Evolutionary conservation across 371 early-diverging fungal genomes (phyloP).

Genomic region (Sporodiniella umbellata): DNA sequence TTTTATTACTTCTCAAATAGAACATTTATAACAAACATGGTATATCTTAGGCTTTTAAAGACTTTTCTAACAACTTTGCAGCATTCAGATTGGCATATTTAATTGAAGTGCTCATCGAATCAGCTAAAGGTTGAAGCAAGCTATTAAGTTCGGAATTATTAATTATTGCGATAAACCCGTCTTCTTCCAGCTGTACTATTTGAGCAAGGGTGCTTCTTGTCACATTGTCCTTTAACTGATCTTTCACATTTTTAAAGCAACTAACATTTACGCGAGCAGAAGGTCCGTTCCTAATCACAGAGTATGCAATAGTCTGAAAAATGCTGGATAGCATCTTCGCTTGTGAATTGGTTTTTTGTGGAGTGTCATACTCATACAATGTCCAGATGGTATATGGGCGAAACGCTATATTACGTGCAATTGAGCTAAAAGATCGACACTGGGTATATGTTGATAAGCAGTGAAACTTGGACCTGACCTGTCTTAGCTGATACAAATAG

Average conservation of each 20-base stretch:
- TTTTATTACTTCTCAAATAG: background rate
- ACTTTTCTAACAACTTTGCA: slow-evolving; percentile 10
- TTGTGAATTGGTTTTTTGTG: slow-evolving; percentile 9
- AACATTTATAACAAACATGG: background rate
- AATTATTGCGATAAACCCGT: slow-evolving; percentile 1
- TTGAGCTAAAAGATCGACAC: slow-evolving; percentile 13
- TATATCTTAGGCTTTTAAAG: background rate
- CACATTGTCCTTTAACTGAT: slow-evolving; percentile 6
- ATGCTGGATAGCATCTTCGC: slow-evolving; percentile 4
- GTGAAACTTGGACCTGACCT: slow-evolving; percentile 11
- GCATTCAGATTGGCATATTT: slow-evolving; percentile 8
- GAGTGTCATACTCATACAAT: slow-evolving; percentile 9
- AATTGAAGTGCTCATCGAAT: slow-evolving; percentile 12
- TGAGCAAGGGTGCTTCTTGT: slow-evolving; percentile 9
- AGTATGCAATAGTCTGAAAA: slow-evolving; percentile 7
- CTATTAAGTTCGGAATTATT: background rate
- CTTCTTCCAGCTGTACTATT: slow-evolving; percentile 6
- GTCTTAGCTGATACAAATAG: slow-evolving; percentile 11
- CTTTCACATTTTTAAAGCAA: slow-evolving; percentile 6
- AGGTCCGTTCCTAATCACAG: slow-evolving; percentile 2
- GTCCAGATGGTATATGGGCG: slow-evolving; percentile 14
- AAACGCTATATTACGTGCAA: slow-evolving; percentile 9
- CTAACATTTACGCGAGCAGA: slow-evolving; percentile 1
- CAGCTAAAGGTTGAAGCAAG: slow-evolving; percentile 3
- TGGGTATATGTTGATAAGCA: slow-evolving; percentile 11